Evolutionary conservation across 768 basidiomycete genomes (phyloP).

Genomic region (Heimioporus sp.): DNA sequence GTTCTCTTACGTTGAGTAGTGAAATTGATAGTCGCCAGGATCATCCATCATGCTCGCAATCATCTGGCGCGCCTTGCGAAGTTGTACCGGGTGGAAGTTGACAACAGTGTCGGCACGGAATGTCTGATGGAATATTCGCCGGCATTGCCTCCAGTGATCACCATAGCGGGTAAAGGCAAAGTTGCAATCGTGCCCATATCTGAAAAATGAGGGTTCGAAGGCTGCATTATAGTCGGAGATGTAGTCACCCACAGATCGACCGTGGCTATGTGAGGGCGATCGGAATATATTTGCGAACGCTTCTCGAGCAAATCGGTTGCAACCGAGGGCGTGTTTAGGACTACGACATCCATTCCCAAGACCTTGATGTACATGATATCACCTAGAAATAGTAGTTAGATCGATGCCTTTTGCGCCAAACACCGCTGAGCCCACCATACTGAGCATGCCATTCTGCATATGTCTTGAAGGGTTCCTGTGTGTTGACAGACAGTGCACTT

Average conservation of each 20-base stretch:
- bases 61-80: neutral
- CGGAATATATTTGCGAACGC: slow-evolving; percentile 45
- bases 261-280: slow-evolving; percentile 37
- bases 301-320: slow-evolving; percentile 45
- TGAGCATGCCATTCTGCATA: slow-evolving; percentile 4
- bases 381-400: slow-evolving; percentile 22
- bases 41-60: neutral
- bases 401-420: neutral
- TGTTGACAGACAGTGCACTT: neutral
- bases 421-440: slow-evolving; percentile 1
- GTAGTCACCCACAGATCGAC: slow-evolving; percentile 1
- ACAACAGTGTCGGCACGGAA: neutral
- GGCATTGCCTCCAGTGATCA: slow-evolving; percentile 3
- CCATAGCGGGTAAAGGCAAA: slow-evolving; percentile 4
- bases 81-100: slow-evolving; percentile 2
- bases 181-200: slow-evolving; percentile 6
- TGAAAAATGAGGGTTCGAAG: neutral
- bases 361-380: slow-evolving; percentile 44
- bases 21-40: neutral
- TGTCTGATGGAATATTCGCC: slow-evolving; percentile 7
- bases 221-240: too few species aligned
- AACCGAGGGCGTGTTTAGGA: slow-evolving; percentile 42
- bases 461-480: slow-evolving; percentile 1
- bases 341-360: slow-evolving; percentile 41
- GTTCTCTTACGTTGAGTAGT: neutral